Base-by-base conservation (phyloP, 129 eudicot genomes). In the Oenanthe sinensis region DNA sequence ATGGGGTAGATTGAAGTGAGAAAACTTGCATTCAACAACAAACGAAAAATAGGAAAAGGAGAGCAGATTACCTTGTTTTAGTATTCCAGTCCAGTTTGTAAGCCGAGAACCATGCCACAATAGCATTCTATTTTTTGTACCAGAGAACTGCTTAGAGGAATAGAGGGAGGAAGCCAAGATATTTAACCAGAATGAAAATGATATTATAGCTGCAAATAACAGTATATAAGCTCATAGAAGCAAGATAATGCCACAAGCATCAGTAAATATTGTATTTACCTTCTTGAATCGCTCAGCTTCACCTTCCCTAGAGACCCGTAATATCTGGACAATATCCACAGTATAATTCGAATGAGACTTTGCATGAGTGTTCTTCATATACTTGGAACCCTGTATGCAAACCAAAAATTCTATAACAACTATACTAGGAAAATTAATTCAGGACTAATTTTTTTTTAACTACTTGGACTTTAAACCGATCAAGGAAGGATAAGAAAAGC, bases 91-190 rank as follows among this genome's bases (percentile, higher is more conserved):
- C 99, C 99, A 95, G 81, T 95, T 95, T 74, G 97, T 84, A 71
- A 95, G 90, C 77, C 99, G 91, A 75, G 99, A 95, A 63, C 99
- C 99, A 84, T 95, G 99, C 99, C 99, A 95, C 84, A 92, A 73
- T 58, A 95, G 90, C 99, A 95, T 92, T 85, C 97, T 90, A 80
- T 95, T 95, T 85, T 89, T 89, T 17, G 84, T 79, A 55, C 50
- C 71, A 50, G 92, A 84, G 83, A 92, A 95, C 99, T 95, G 91
- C 74, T 33, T n/a, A 75, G 26, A 75, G 50, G 50, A 79, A 30
- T 52, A 79, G n/a, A 12, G 55, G 36, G 4, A 71, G 24, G 76
- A 42, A 42, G 33, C 7, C 36, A 47, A 44, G 4, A 71, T 17
- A 26, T 43, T 44, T 62, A 46, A 28, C 20, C 6, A 45, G 50